Percentiles rank a stretch among this genome's conserved stretches.
phyloP scores from a whole-genome alignment of 2,329 filamentous ascomycete genomes.

The Balansia obtecta region DNA sequence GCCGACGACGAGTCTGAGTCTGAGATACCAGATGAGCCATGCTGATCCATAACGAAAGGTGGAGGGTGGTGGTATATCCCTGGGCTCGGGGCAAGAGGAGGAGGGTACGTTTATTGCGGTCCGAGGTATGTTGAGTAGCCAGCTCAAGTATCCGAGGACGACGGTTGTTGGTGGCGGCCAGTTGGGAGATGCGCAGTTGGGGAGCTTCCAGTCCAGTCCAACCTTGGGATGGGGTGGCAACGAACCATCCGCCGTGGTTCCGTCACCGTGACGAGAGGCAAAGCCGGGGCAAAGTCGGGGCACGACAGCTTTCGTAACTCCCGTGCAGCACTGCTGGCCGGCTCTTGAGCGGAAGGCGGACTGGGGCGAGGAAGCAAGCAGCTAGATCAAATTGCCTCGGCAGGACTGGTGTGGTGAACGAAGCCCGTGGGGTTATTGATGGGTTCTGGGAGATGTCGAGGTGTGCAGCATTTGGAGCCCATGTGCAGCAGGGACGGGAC shows the following conservation, averaged over 20 bases:
- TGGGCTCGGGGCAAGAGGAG: background rate
- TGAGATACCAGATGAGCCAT: constrained; percentile 15
- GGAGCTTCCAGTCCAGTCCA: constrained; percentile 8
- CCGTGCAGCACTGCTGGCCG: background rate
- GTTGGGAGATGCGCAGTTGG: constrained; percentile 22
- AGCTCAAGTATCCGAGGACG: background rate
- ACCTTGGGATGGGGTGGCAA: constrained; percentile 2
- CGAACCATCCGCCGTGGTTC: background rate
- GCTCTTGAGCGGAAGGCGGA: background rate
- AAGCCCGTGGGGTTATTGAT: background rate
- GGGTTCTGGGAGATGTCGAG: background rate
- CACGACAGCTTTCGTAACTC: background rate
- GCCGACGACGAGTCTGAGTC: constrained; percentile 13
- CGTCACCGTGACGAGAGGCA: constrained; percentile 43
- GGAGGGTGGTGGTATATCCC: background rate
- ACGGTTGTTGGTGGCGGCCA: background rate
- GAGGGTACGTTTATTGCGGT: constrained; percentile 1
- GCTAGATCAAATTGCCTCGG: background rate
- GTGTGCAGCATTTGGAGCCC: background rate
- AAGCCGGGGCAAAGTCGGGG: constrained; percentile 18
- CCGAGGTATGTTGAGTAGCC: background rate
- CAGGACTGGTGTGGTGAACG: background rate
- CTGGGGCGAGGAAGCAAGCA: too few species aligned
- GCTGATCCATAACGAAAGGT: constrained; percentile 12
- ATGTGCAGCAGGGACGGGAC: too few species aligned